These are phyloP conservation scores for Emmonsiellopsis sp. DNA, from an alignment of 2,329 filamentous ascomycete species.

Conservation along the genomic window DNA sequence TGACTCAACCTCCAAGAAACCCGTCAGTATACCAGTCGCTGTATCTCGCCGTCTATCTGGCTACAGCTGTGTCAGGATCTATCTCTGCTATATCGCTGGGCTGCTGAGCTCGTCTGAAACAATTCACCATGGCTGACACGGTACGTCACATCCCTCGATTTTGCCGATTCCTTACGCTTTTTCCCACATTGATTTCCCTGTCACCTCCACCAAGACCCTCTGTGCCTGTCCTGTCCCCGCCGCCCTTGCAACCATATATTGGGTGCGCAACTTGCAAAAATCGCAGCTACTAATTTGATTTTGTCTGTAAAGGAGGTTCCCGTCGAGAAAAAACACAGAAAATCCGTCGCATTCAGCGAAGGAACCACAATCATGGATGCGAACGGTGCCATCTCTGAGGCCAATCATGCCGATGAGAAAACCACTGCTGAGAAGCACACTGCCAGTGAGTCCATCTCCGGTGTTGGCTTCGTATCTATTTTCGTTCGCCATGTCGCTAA, in stretches of 20 bases:
- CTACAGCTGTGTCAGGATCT: not conserved
- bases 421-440: slow-evolving; percentile 73
- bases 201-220: not conserved
- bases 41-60: not conserved
- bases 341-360: slow-evolving; percentile 89
- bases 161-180: slow-evolving; percentile 5
- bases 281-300: slow-evolving; percentile 14
- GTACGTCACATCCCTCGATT: slow-evolving; percentile 35
- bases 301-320: slow-evolving; percentile 28
- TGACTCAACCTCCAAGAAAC: too few species aligned
- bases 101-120: not conserved
- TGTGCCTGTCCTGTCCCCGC: too few species aligned
- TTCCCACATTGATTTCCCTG: slow-evolving; percentile 16
- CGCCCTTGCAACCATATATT: too few species aligned
- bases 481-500: slow-evolving; percentile 25
- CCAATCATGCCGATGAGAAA: slow-evolving; percentile 62
- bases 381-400: slow-evolving; percentile 75
- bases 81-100: not conserved
- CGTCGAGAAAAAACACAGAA: slow-evolving; percentile 55
- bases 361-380: slow-evolving; percentile 78
- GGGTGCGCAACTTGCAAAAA: too few species aligned
- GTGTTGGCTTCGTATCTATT: not conserved
- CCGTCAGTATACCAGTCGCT: not conserved
- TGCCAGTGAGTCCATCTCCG: slow-evolving; percentile 43
- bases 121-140: slow-evolving; percentile 30